Evolutionary conservation across 495 filamentous ascomycete species (phyloP), one percentile per base, ranked within the genome.

Genomic region (Annulohypoxylon nitens): DNA sequence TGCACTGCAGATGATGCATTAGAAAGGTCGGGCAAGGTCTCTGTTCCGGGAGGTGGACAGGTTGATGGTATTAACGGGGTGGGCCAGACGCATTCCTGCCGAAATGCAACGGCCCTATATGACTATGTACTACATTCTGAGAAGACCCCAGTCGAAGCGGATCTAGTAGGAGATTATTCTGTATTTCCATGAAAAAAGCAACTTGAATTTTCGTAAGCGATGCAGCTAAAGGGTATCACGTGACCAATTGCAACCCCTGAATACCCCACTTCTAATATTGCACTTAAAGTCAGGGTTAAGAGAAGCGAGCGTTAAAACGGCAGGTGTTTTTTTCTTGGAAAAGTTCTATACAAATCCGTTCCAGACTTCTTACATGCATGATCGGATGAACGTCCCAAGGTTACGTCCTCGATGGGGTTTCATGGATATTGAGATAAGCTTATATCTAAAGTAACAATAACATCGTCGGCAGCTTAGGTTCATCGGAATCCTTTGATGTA

Each of bases 161-260:
- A 11, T 11, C 26, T 20, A 23, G 20, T 53, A 26, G 25, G 20
- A 26, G 23, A 30, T 9, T n/a, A 53, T 23, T 53, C 48, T 30
- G 48, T 53, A 53, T 53, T 53, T 30, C 14, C 11, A n/a, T 53
- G 25, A 53, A 8, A 14, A 11, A 11, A 14, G 26, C 0, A 20
- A 26, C 25, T 47, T 47, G 16, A 47, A 30, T 30, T 47, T n/a
- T 16, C 6, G n/a, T 3, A 20, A 47, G 43, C 18, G 43, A 16
- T 47, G n/a, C 16, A 47, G 43, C 43, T 47, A 47, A 47, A 47
- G 43, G 43, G 43, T 47, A 20, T 47, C 43, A 47, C 43, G 12
- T 47, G 43, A 47, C 16, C 6, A 4, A 20, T 18, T 20, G 4
- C 16, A 18, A 20, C n/a, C 39, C 39, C 39, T 43, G 12, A 43